Base-by-base conservation (phyloP, 257 asterid species). In the Primulina eburnea region DNA sequence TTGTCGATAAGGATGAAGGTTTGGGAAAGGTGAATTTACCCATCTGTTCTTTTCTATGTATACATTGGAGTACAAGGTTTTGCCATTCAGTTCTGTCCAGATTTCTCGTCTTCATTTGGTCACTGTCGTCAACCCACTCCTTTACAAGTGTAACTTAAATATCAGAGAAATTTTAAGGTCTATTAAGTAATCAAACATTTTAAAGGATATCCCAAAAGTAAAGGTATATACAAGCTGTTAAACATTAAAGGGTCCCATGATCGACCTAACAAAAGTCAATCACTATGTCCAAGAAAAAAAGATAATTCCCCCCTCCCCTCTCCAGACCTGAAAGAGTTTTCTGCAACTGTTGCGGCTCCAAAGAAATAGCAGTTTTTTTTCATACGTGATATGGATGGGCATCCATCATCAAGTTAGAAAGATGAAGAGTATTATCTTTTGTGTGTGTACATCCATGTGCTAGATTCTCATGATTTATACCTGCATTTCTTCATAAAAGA, bases 1-100 rank as follows among this genome's bases (percentile, higher is more conserved):
- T 82, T 75, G 93, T 94, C 69, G 95, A 91, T 72, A 90, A 89
- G 84, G 99, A 94, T 79, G 99, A 94, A 67, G 96, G 97, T 75
- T 86, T 91, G 28, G 97, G 97, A 76, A 94, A 94, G 97, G 99
- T 89, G 77, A 86, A 71, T 67, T 64, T 3, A 69, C 75, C 57
- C 20, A 65, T 16, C 18, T 8, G 35, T 62, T 18, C 55, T 12
- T 29, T 52, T 52, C 47, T 73, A 59, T 18, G 26, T 56, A 0
- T 71, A 26, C 40, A 37, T 43, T 4, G 57, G 57, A 6, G 37
- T 55, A 58, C 43, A 20, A 28, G 29, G 37, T 32, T 59, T 5
- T 62, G 35, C 18, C 33, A 21, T 47, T 56, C 52, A 59, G 11
- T 60, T 30, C 21, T 12, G 75, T 65, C 59, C 55, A 33, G 47